Evolutionary conservation across 1,284 basidiomycete genomes (phyloP), one percentile per base, ranked within the genome.

Genomic region (Microbotryum intermedium): DNA sequence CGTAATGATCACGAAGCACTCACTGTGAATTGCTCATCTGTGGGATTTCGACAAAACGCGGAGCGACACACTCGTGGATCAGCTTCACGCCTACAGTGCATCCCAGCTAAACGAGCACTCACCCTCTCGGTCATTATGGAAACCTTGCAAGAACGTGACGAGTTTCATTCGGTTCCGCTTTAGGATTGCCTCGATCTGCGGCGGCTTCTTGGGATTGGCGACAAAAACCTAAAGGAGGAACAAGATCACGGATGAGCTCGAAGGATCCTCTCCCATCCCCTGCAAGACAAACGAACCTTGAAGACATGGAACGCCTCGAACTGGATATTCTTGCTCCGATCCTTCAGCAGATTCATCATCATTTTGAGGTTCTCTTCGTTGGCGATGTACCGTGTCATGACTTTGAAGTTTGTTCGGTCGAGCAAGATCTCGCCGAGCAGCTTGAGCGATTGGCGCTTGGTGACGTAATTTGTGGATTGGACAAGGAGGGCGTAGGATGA

Each of bases 231-330:
- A 55, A n/a, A 46, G 21, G 16, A 9, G 26, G n/a, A 21, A 45
- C 42, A 34, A 6, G 7, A 9, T 3, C 23, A 30, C 18, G 30
- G 42, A 23, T 46, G 39, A 23, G 30, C 39, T 43, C 21, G 23
- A 9, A 39, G 34, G n/a, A n/a, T n/a, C n/a, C n/a, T n/a, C 49
- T 16, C 18, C 34, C 34, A 39, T 16, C 11, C 8, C 10, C 10
- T 21, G 50, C 9, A 23, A 57, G 13, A 58, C 50, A 16, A 23
- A 70, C 78, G 53, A 60, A 93, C 94, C 83, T 98, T 99, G 83
- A 99, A 99, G 39, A 99, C 95, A 71, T 98, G 95, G 77, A 99
- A 99, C 3, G 94, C 94, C 75, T 99, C 94, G 64, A 97, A 98
- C 76, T 99, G 94, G 57, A 99, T 98, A 75, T 99, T 97, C 80